Evolutionary conservation across 2,329 filamentous ascomycete species (phyloP).

Genomic region (Phaeophleospora eucalypticola): DNA sequence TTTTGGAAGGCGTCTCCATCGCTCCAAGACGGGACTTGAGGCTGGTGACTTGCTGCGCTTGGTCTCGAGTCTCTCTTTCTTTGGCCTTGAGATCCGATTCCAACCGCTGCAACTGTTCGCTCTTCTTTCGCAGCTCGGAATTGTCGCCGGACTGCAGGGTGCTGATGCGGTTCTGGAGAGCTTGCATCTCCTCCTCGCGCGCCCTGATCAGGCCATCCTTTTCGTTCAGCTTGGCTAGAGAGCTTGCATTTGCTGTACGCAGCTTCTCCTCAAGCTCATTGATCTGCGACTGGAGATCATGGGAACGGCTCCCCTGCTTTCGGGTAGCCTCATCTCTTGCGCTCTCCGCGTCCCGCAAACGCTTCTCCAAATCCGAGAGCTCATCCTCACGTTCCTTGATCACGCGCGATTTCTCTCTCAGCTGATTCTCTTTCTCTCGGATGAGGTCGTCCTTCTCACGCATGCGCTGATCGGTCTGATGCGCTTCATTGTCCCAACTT

Average conservation of each 20-base stretch:
- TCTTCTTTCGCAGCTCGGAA: conserved; percentile 29
- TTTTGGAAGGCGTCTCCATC: conserved; percentile 37
- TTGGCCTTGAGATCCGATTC: conserved; percentile 37
- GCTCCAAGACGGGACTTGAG: conserved; percentile 32
- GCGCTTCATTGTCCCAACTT: conserved; percentile 37
- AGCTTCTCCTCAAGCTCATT: conserved; percentile 49
- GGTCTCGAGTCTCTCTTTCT: conserved; percentile 28
- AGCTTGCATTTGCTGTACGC: conserved; percentile 35
- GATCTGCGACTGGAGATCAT: conserved; percentile 44
- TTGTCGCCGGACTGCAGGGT: conserved; percentile 30
- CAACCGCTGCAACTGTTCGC: conserved; percentile 34
- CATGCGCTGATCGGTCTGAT: conserved; percentile 34
- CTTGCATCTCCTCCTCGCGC: conserved; percentile 39
- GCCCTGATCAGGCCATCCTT: conserved; percentile 40
- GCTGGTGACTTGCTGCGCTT: conserved; percentile 30
- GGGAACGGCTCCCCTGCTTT: conserved; percentile 53
- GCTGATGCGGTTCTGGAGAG: conserved; percentile 30
- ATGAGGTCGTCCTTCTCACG: conserved; percentile 46
- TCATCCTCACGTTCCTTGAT: conserved; percentile 73
- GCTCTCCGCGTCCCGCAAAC: conserved; percentile 26
- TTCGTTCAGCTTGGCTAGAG: conserved; percentile 42
- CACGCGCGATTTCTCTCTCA: conserved; percentile 70
- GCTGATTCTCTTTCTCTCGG: conserved; percentile 68
- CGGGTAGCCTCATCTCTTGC: conserved; percentile 26
- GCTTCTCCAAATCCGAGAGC: conserved; percentile 41